phyloP scores from a whole-genome alignment of 2,329 filamentous ascomycete species.

The Berkeleyomyces rouxiae region DNA sequence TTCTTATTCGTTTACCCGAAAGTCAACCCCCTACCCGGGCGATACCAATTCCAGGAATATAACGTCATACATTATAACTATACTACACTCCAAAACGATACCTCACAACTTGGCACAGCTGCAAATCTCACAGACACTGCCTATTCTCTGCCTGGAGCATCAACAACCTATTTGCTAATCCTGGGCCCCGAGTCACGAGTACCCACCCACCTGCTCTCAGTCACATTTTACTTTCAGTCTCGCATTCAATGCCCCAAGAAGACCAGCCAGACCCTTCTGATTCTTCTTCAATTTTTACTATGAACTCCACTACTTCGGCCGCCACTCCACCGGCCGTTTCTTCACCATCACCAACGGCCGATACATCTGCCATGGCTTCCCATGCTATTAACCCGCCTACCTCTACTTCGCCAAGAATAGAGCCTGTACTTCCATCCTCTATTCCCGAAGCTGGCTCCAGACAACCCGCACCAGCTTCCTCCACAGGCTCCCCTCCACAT shows the following conservation, averaged over 20 bases:
- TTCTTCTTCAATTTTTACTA: background rate
- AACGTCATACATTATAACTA: background rate
- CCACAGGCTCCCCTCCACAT: background rate
- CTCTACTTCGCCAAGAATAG: background rate
- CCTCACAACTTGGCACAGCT: background rate
- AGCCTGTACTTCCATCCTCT: background rate
- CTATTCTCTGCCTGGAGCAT: background rate
- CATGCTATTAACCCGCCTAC: background rate
- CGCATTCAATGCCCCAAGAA: background rate
- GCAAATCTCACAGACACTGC: background rate
- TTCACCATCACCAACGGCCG: background rate
- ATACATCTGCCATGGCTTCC: background rate
- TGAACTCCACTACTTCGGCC: conserved; percentile 1
- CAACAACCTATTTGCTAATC: background rate
- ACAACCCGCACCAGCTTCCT: background rate
- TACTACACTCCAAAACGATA: background rate
- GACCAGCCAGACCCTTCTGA: background rate
- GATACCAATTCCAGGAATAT: background rate
- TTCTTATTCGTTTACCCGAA: conserved; percentile 3
- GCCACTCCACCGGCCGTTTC: background rate
- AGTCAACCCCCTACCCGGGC: background rate
- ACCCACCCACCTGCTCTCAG: background rate
- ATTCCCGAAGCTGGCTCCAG: background rate
- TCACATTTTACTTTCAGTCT: background rate
- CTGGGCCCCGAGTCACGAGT: background rate